Percentiles rank a stretch among this genome's conserved stretches.
These are phyloP conservation scores for Rhododendron ovatum DNA, from an alignment of 148 eudicot genomes.

Conservation along the genomic window DNA sequence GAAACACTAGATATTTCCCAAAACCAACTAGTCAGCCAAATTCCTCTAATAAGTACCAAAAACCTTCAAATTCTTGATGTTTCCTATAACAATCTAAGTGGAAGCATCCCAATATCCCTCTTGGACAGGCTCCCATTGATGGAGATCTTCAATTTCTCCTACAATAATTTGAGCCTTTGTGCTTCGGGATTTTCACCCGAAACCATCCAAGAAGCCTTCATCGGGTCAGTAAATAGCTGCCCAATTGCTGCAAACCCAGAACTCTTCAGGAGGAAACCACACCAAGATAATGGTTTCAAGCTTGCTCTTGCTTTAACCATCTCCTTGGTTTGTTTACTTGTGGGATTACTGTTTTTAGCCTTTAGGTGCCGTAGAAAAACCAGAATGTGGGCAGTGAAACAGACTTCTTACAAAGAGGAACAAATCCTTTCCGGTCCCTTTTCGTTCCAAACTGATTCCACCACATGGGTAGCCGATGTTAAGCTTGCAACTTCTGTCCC, in stretches of 20 bases:
- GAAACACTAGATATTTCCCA: conserved; percentile 46
- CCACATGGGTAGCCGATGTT: conserved; percentile 71
- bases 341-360: conserved; percentile 45
- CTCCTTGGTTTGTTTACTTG: conserved; percentile 36
- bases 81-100: conserved; percentile 50
- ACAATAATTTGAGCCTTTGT: conserved; percentile 53
- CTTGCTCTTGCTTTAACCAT: conserved; percentile 44
- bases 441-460: conserved; percentile 61
- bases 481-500: conserved; percentile 55
- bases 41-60: conserved; percentile 32
- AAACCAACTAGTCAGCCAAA: conserved; percentile 32
- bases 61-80: conserved; percentile 48
- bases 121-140: conserved; percentile 34
- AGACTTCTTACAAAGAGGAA: conserved; percentile 35
- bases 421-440: conserved; percentile 52
- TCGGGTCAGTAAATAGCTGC: conserved; percentile 47
- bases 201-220: conserved; percentile 40
- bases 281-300: conserved; percentile 37
- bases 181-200: conserved; percentile 21
- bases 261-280: conserved; percentile 35
- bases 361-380: conserved; percentile 47
- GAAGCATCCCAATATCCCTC: conserved; percentile 36
- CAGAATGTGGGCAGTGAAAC: conserved; percentile 48
- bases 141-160: conserved; percentile 59
- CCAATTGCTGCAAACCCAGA: conserved; percentile 59